phyloP scores from a whole-genome alignment of 495 filamentous ascomycete species.

The Bacidia gigantensis region DNA sequence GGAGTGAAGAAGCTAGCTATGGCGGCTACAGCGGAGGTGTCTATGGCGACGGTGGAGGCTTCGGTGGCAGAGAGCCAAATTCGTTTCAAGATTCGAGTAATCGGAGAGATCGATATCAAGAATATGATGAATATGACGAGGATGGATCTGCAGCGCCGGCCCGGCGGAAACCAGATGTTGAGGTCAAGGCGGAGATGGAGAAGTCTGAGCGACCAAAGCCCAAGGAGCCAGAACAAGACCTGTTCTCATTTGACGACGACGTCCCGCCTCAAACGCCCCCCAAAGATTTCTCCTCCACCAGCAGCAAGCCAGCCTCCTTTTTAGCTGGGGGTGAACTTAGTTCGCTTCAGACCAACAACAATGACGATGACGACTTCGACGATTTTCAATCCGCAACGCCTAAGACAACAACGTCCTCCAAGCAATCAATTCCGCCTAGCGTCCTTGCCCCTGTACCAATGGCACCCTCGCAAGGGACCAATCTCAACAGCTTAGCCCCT shows the following conservation, averaged over 20 bases:
- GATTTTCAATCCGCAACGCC: conserved; percentile 93
- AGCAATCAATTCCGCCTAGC: conserved; percentile 34
- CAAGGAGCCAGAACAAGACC: conserved; percentile 73
- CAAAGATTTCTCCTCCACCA: conserved; percentile 28
- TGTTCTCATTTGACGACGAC: conserved; percentile 81
- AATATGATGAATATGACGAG: conserved; percentile 94
- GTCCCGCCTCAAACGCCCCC: conserved; percentile 32
- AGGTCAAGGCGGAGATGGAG: too few species aligned
- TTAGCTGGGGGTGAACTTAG: conserved; percentile 22
- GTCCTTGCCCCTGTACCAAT: conserved; percentile 72
- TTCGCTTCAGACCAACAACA: conserved; percentile 35
- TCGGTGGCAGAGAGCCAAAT: conserved; percentile 54
- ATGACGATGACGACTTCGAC: conserved; percentile 91
- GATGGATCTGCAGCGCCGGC: conserved; percentile 38
- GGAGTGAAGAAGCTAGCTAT: conserved; percentile 54
- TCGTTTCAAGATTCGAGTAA: conserved; percentile 51
- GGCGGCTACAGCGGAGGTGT: conserved; percentile 79
- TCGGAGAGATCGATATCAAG: conserved; percentile 69
- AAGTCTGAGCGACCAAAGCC: conserved; percentile 55
- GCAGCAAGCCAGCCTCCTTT: conserved; percentile 30
- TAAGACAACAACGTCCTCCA: conserved; percentile 30
- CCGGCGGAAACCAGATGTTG: conserved; percentile 33
- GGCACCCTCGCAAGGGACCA: conserved; percentile 62
- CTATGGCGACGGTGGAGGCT: conserved; percentile 86
- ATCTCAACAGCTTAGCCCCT: conserved; percentile 63